phyloP scores from a whole-genome alignment of 2,329 filamentous ascomycete species.

The Colletotrichum destructivum region DNA sequence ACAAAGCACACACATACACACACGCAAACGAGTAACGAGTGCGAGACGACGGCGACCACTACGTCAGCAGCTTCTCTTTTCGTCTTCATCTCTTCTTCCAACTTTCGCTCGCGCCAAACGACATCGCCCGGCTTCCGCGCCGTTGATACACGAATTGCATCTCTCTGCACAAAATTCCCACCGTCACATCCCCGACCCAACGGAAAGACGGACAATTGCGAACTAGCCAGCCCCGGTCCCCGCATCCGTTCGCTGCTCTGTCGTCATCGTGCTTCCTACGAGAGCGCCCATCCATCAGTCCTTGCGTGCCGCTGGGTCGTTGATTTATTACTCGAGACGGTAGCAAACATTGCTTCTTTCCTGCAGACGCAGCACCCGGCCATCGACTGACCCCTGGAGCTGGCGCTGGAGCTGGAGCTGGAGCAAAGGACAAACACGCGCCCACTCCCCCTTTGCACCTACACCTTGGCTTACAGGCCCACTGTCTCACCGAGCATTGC shows the following conservation, averaged over 20 bases:
- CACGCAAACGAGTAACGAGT: not conserved
- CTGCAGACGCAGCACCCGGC: conserved; percentile 17
- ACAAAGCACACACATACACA: not conserved
- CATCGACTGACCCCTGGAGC: conserved; percentile 3
- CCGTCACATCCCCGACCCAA: conserved; percentile 6
- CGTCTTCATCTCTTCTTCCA: not conserved
- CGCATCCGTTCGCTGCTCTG: conserved; percentile 29
- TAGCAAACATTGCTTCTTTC: conserved; percentile 19
- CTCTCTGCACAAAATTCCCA: conserved; percentile 14
- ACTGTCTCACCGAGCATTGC: too few species aligned
- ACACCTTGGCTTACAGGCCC: not conserved
- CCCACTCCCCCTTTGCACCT: conserved; percentile 15
- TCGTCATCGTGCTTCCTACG: conserved; percentile 41
- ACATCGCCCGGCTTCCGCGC: conserved; percentile 2
- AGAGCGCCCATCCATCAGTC: conserved; percentile 21
- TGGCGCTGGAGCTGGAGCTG: conserved; percentile 4
- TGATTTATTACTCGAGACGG: conserved; percentile 19
- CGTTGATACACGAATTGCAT: conserved; percentile 12
- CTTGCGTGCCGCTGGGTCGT: conserved; percentile 21
- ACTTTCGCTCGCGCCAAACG: not conserved
- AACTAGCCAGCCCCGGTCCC: conserved; percentile 27
- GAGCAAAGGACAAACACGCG: conserved; percentile 20
- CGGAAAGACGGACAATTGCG: conserved; percentile 9
- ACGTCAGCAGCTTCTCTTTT: conserved; percentile 18
- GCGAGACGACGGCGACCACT: not conserved